Base-by-base conservation (phyloP, 345 rosid genomes). In the Aquilaria malaccensis region DNA sequence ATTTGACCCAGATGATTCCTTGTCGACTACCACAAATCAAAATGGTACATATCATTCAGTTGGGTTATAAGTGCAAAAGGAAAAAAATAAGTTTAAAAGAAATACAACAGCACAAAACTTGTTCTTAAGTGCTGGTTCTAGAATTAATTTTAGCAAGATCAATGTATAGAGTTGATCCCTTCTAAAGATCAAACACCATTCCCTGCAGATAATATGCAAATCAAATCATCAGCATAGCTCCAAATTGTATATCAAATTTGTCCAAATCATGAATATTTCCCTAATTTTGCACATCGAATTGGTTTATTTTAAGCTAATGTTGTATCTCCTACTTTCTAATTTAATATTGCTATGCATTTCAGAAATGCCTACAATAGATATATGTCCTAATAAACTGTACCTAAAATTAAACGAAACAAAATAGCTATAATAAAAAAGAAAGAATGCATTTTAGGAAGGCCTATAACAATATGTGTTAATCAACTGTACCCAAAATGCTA, bases 141-240 rank as follows among this genome's bases (percentile, higher is more conserved):
- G 98, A 87, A 78, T 92, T 92, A 33, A 86, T 80, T 81, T 89
- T 92, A 52, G 95, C 97, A 73, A 87, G 85, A 78, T 92, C 94
- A 67, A 87, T 77, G 73, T 82, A 67, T 14, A 92, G 77, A 60
- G 85, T 80, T 15, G 91, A 82, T 50, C 86, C 91, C 72, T 81
- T 87, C 79, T 89, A 97, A 67, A 85, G 94, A 61, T 89, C 98
- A 77, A 89, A 93, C 58, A 85, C 83, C 88, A 87, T 83, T 30
- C 97, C 91, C 96, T 87, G 82, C 50, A 77, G 43, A 56, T 3
- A 22, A 37, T 11, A 30, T 50, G 12, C 13, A 58, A 13, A 5
- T 2, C 54, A 11, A 55, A n/a, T 15, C 3, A 13, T 43, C 9
- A 10, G n/a, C 5, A 13, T 48, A 10, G 37, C 15, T 29, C 33